Base-by-base conservation (phyloP, 305 asterid species). In the Rubia balearica region DNA sequence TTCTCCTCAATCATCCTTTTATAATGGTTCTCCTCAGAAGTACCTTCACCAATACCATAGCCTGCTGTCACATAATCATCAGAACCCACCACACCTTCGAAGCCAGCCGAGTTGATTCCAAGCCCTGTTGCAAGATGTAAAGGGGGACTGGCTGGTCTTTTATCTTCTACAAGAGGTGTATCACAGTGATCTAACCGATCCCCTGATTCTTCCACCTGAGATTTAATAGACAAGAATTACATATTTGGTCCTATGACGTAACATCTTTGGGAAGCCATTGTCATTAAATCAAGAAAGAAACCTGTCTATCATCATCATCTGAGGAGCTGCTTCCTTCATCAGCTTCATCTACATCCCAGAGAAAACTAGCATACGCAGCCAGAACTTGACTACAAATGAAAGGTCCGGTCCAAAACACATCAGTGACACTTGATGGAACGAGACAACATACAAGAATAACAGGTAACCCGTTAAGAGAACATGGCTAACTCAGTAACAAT, bases 321-420 rank as follows among this genome's bases (percentile, higher is more conserved):
- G 75, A 70, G 41, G 56, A 68, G 76, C 38, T 61, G 45, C 76
- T 79, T 74, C 84, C 91, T 41, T 83, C 93, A 41, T 83, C 87
- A 3, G 71, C 77, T 33, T 86, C 92, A 71, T 81, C 96, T 27
- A 81, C 73, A 41, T 85, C 87, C 98, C 97, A 94, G 55, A 94
- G 83, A 72, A 89, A 91, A 75, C 85, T 81, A 45, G 97, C 93
- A 75, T 85, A 84, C 70, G 95, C 95, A 53, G 91, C 96, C 71
- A 83, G 95, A 77, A 91, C 85, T 80, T 89, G 51, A 76, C 98
- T 94, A 87, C 63, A 77, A 79, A 78, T 71, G 17, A 55, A 46
- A 30, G 8, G 17, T 11, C 62, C 59, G 60, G 61, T 27, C 12
- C 33, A 24, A 12, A 71, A 43, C 17, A 64, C 16, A 69, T 42